Evolutionary conservation across 2,329 filamentous ascomycete species (phyloP), one percentile per base, ranked within the genome.

Genomic region (Ascochyta clinopodiicola): DNA sequence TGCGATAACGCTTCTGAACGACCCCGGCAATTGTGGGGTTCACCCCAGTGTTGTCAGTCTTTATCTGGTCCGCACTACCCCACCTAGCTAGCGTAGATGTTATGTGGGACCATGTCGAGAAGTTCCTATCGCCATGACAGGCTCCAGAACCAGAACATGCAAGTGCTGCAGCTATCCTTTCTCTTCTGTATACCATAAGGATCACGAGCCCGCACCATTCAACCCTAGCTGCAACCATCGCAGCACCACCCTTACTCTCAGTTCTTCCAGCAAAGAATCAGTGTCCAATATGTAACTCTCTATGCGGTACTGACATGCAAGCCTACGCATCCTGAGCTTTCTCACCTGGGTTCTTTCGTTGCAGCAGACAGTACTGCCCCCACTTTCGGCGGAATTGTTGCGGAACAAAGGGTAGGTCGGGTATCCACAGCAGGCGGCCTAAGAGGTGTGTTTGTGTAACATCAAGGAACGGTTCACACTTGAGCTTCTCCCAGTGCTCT

Each of bases 351-450:
- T 9, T 22, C 43, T 51, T 63, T 62, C 86, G 84, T 68, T 84
- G 84, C 61, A 98, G 77, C 47, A 99, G 80, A 74, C 95, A 99
- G 75, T 98, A 96, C 48, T 86, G 82, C 17, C 92, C 95, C 92
- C 93, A 98, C 75, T 86, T 87, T 53, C 94, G 85, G 64, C 82
- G 85, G 61, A 86, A 88, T 56, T 82, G 82, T 37, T 86, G 81
- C 0, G 93, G 92, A 13, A 96, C 78, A 35, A 91, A 77, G 0
- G 82, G 77, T 59, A 86, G 77, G 62, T 92, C 84, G 2, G 95
- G 95, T 32, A 96, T 73, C 91, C 92, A 98, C 42, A 96, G 77
- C 8, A 91, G 84, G 57, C 95, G 85, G 2, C 89, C 89, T 5
- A 97, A 60, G 10, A 90, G 76, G 38, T 87, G 83, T 0, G 94